Evolutionary conservation across 345 rosid genomes (phyloP), one percentile per base, ranked within the genome.

Genomic region (Eucalyptus pauciflora): DNA sequence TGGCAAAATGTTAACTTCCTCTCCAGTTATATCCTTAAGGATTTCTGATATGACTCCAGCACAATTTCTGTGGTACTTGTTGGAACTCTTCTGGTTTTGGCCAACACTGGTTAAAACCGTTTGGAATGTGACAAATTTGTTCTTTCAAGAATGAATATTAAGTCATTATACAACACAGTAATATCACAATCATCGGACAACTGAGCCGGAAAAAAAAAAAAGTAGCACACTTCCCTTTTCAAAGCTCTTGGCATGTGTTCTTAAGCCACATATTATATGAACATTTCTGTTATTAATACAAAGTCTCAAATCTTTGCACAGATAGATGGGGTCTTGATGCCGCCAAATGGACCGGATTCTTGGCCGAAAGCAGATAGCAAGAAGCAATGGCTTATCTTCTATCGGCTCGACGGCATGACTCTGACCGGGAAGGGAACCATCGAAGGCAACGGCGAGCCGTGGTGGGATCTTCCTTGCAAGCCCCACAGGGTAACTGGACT

Each of bases 401-500:
- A 98, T 86, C 91, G 94, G 86, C 96, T 98, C 7, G 90, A 95
- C 20, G 89, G 92, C 49, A 87, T 98, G 92, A 95, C 94, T 41
- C 92, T 98, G 91, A 91, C 96, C 3, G 99, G 99, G 13, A 91
- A 90, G 79, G 99, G 99, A 60, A 95, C 97, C 89, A 93, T 98
- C 46, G 99, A 98, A 94, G 99, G 99, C 71, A 98, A 98, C 86
- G 99, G 99, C 81, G 96, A 94, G 92, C 93, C 95, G 85, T 98
- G 99, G 99, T 98, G 99, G 99, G 98, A 98, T 56, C 94, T 98
- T 76, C 99, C 99, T 87, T 97, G 99, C 95, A 98, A 98, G 89
- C 99, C 99, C 33, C 99, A 97, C 92, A 90, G 98, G 95, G 99
- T 98, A 96, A 62, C 41, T 45, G 46, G 29, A 12, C 45, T 24